phyloP scores from a whole-genome alignment of 495 filamentous ascomycete genomes.

The Penicillium bialowiezense region DNA sequence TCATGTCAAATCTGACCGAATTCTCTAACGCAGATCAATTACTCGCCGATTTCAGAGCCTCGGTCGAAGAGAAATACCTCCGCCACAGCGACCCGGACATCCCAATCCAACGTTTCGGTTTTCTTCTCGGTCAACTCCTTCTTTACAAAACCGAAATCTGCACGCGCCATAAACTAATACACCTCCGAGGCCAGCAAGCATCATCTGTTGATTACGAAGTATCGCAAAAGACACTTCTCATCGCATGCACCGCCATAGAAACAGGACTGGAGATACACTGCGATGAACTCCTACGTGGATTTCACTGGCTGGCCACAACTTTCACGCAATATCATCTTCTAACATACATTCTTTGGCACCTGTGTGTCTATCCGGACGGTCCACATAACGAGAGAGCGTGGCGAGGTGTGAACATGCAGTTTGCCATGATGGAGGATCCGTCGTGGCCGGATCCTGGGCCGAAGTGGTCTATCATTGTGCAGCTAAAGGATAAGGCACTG shows the following conservation, averaged over 20 bases:
- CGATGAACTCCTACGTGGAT: constrained; percentile 28
- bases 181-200: constrained; percentile 3
- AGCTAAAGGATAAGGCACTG: constrained; percentile 26
- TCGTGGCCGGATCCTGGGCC: constrained; percentile 13
- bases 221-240: constrained; percentile 11
- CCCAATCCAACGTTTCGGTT: constrained; percentile 30
- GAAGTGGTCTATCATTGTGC: constrained; percentile 23
- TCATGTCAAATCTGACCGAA: background rate
- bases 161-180: constrained; percentile 23
- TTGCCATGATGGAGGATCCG: constrained; percentile 19
- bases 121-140: constrained; percentile 22
- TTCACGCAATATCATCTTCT: constrained; percentile 30
- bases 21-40: constrained; percentile 10
- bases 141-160: constrained; percentile 25
- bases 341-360: constrained; percentile 31
- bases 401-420: constrained; percentile 17
- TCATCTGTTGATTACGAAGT: constrained; percentile 4
- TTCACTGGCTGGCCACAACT: constrained; percentile 26
- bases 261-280: constrained; percentile 16
- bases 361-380: constrained; percentile 25
- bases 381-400: constrained; percentile 18
- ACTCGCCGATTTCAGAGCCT: constrained; percentile 18
- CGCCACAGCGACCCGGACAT: constrained; percentile 26
- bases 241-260: constrained; percentile 21
- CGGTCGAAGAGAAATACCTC: constrained; percentile 22